Evolutionary conservation across 805 yeast species (phyloP).

Genomic region (Schwanniomyces yamadae): DNA sequence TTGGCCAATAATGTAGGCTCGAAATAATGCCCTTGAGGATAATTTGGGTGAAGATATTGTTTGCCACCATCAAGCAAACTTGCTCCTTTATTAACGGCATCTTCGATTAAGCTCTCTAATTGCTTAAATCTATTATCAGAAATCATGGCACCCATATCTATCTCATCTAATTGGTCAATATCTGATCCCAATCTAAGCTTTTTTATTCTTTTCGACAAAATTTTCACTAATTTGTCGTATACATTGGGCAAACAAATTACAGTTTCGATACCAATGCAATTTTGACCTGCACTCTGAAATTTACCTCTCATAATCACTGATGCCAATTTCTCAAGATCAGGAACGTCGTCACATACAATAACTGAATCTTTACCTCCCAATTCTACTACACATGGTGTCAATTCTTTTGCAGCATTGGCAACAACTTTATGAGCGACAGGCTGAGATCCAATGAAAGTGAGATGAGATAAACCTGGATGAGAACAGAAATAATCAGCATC

Average conservation of each 20-base stretch:
- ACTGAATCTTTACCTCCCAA: slow-evolving; percentile 96
- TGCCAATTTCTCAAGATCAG: slow-evolving; percentile 50
- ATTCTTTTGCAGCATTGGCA: slow-evolving; percentile 74
- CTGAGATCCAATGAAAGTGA: slow-evolving; percentile 94
- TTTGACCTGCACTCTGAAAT: slow-evolving; percentile 96
- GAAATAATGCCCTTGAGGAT: slow-evolving; percentile 94
- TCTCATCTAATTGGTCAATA: slow-evolving; percentile 84
- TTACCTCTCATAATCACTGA: slow-evolving; percentile 92
- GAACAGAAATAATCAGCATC: slow-evolving; percentile 84
- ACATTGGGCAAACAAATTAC: slow-evolving; percentile 75
- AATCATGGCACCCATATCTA: slow-evolving; percentile 96
- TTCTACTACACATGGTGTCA: slow-evolving; percentile 94
- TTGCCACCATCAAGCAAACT: slow-evolving; percentile 77
- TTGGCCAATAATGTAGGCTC: slow-evolving; percentile 85
- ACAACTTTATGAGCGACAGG: slow-evolving; percentile 90
- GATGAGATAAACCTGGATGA: slow-evolving; percentile 79
- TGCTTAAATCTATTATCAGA: slow-evolving; percentile 70
- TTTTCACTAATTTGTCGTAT: slow-evolving; percentile 60
- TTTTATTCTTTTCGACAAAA: slow-evolving; percentile 57
- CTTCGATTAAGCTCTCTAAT: slow-evolving; percentile 64
- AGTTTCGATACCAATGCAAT: slow-evolving; percentile 96
- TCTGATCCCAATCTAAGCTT: slow-evolving; percentile 80
- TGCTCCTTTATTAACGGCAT: slow-evolving; percentile 84
- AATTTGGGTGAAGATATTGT: slow-evolving; percentile 80
- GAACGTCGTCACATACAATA: slow-evolving; percentile 78